phyloP scores from a whole-genome alignment of 1,284 basidiomycete species.

The Cryptococcus sp. region DNA sequence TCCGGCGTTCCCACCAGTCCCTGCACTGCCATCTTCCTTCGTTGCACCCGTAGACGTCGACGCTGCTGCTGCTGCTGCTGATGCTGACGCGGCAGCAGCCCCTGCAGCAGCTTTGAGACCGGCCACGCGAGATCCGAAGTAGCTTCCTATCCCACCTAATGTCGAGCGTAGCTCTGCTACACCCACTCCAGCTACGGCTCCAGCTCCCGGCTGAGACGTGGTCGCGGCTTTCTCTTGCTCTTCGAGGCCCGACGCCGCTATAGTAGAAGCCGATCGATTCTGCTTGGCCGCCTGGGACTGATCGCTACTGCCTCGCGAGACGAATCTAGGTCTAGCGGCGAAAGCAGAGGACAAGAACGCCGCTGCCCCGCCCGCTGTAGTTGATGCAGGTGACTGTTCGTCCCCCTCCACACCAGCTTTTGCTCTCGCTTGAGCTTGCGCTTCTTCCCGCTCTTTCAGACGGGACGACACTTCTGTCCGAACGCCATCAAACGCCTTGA shows the following conservation, averaged over 20 bases:
- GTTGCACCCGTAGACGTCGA: background rate
- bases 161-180: conserved; percentile 36
- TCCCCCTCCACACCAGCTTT: conserved; percentile 1
- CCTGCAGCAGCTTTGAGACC: conserved; percentile 15
- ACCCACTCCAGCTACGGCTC: conserved; percentile 1
- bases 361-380: background rate
- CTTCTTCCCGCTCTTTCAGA: conserved; percentile 38
- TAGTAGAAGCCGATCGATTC: background rate
- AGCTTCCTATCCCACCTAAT: conserved; percentile 46
- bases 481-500: conserved; percentile 83
- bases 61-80: background rate
- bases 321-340: no score
- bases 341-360: no score
- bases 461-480: conserved; percentile 52
- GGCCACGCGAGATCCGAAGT: conserved; percentile 40
- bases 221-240: background rate
- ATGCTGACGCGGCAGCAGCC: background rate
- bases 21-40: background rate
- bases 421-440: conserved; percentile 2
- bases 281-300: background rate
- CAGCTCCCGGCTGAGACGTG: background rate
- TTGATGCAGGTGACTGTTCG: conserved; percentile 5
- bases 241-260: conserved; percentile 1
- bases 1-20: background rate
- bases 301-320: no score